Base-by-base conservation (phyloP, 257 asterid species). In the Parsonsia alboflavescens region DNA sequence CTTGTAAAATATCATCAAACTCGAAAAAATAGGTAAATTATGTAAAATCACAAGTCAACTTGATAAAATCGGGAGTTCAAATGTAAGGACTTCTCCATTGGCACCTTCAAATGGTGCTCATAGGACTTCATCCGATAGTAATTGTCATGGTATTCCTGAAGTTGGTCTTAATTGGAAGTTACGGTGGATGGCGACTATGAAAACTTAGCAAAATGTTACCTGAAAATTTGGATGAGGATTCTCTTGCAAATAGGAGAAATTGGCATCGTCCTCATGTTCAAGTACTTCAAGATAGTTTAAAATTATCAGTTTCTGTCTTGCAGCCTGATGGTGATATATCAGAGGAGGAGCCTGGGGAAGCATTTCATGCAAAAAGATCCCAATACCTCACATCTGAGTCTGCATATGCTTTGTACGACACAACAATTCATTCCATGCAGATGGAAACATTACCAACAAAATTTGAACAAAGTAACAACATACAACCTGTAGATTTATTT, bases 261-360 rank as follows among this genome's bases (percentile, higher is more conserved):
- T 80, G 83, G 78, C 77, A 72, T 70, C 69, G 50, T 50, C 73
- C 80, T 75, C 81, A 80, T 79, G 64, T 68, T 79, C 82, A 82
- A 64, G 75, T 79, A 58, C 80, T 80, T 75, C 84, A 84, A 77
- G 74, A 76, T 78, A 76, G 80, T 76, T 75, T 82, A 64, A 79
- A 71, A 64, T 70, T 76, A 22, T 75, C 77, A 46, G 80, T 80
- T 84, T 63, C 86, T 76, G 71, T 28, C 41, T 63, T 73, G 72
- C 82, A 76, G 82, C 83, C 68, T 76, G 86, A 82, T 77, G 66
- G 71, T 62, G 78, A 57, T 83, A 64, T 72, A 53, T 82, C 91
- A 73, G 97, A 89, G 73, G 96, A 85, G 75, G 86, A 82, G 73
- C 77, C 88, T 36, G 89, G 76, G 81, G 80, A 71, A 74, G 76